phyloP scores from a whole-genome alignment of 352 stramenopile genomes.

The Aphanomyces invadans region DNA sequence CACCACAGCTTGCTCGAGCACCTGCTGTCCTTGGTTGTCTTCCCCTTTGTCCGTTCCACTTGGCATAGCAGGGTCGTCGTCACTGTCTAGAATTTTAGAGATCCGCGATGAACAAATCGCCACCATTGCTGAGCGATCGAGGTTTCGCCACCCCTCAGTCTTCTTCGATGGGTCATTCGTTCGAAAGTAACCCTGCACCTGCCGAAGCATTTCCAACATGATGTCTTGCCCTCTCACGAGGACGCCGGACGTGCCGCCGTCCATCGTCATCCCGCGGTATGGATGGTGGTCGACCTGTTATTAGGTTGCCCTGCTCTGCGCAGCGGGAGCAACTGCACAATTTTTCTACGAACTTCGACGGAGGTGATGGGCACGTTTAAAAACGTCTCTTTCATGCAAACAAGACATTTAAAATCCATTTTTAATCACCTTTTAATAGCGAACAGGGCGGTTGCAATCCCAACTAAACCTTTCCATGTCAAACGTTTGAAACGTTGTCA shows the following conservation, averaged over 20 bases:
- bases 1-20: constrained; percentile 12
- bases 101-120: constrained; percentile 6
- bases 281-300: not conserved
- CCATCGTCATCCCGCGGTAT: not conserved
- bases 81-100: not conserved
- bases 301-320: too few species aligned
- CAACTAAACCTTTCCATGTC: too few species aligned
- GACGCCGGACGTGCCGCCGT: not conserved
- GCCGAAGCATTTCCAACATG: constrained; percentile 21
- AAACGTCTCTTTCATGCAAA: too few species aligned
- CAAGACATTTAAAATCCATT: too few species aligned
- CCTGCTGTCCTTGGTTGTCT: constrained; percentile 11
- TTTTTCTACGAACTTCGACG: not conserved
- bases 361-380: not conserved
- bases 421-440: too few species aligned
- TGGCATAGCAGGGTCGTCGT: not conserved
- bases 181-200: constrained; percentile 7
- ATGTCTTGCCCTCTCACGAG: constrained; percentile 3
- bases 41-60: not conserved
- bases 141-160: constrained; percentile 7
- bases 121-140: not conserved
- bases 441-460: too few species aligned
- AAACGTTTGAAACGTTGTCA: not conserved
- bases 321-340: too few species aligned
- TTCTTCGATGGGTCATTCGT: constrained; percentile 10